Conservation (phyloP, 306 rosid species). For the Mimosa bimucronata region DNA sequence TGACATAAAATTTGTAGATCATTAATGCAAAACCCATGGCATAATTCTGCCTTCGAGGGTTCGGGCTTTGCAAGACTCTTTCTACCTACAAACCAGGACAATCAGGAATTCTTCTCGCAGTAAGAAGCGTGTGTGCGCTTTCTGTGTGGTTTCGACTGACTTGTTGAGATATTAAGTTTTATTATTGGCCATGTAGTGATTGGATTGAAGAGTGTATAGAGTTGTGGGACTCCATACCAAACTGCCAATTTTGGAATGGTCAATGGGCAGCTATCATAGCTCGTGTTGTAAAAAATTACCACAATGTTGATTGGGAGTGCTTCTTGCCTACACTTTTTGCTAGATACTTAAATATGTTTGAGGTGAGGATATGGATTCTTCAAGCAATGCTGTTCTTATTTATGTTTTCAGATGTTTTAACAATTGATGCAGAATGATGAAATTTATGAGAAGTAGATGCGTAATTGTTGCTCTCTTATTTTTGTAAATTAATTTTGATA, state of each 20-base stretch:
- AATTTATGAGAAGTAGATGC: conserved; percentile 22
- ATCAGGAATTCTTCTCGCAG: conserved; percentile 80
- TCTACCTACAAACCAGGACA: conserved; percentile 89
- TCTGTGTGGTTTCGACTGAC: conserved; percentile 38
- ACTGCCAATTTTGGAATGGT: conserved; percentile 98
- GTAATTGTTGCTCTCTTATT: conserved; percentile 21
- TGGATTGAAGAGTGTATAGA: conserved; percentile 75
- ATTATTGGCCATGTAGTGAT: conserved; percentile 57
- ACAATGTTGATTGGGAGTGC: conserved; percentile 77
- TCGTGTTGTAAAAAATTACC: conserved; percentile 82
- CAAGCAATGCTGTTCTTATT: conserved; percentile 27
- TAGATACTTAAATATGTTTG: conserved; percentile 95
- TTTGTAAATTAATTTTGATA: conserved; percentile 19
- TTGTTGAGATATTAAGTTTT: conserved; percentile 38
- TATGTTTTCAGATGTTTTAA: conserved; percentile 17
- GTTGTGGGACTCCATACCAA: conserved; percentile 93
- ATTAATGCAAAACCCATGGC: conserved; percentile 96
- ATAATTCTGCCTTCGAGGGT: conserved; percentile 96
- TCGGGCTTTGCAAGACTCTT: conserved; percentile 96
- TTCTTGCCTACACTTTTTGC: conserved; percentile 86
- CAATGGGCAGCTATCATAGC: conserved; percentile 97
- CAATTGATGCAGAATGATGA: conserved; percentile 3
- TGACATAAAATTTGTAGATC: conserved; percentile 65
- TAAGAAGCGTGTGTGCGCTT: conserved; percentile 50
- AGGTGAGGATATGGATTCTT: conserved; percentile 63